These are phyloP conservation scores for Penicillium palitans DNA, from an alignment of 2,329 filamentous ascomycete genomes.

Conservation along the genomic window DNA sequence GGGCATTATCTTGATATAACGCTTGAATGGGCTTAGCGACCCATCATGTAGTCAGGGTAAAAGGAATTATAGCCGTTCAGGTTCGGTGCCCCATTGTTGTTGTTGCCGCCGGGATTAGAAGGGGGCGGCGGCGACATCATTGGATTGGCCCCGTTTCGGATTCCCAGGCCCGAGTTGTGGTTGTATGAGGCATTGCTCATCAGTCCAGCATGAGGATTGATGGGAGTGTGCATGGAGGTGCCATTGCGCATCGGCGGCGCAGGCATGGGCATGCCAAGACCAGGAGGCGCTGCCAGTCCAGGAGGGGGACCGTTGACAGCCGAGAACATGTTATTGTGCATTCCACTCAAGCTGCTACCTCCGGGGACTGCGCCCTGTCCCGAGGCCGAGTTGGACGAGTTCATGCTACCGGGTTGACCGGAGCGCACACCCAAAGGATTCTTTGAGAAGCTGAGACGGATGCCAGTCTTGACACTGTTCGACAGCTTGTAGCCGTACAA, in stretches of 20 bases:
- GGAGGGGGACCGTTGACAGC: conserved; percentile 76
- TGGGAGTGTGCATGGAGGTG: conserved; percentile 33
- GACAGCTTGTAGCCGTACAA: conserved; percentile 84
- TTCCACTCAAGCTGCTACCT: conserved; percentile 56
- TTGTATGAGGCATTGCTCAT: conserved; percentile 36
- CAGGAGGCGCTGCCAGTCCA: conserved; percentile 74
- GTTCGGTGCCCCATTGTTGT: conserved; percentile 31
- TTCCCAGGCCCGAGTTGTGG: conserved; percentile 41
- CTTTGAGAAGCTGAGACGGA: conserved; percentile 94
- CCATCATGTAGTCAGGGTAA: conserved; percentile 53
- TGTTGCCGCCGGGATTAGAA: conserved; percentile 31
- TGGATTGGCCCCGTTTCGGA: conserved; percentile 37
- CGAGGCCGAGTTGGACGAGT: conserved; percentile 51
- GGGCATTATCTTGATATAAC: conserved; percentile 40
- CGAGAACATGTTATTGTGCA: conserved; percentile 64
- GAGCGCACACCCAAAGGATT: conserved; percentile 92
- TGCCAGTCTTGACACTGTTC: conserved; percentile 92
- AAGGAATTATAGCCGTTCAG: conserved; percentile 40
- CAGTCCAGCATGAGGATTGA: conserved; percentile 32
- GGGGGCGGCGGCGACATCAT: conserved; percentile 35
- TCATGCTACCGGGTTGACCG: conserved; percentile 61
- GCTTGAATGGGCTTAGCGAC: conserved; percentile 38
- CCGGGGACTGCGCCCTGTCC: conserved; percentile 56
- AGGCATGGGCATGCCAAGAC: conserved; percentile 53
- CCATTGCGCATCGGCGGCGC: conserved; percentile 30